Evolutionary conservation across 2,329 filamentous ascomycete species (phyloP).

Genomic region (Talaromyces sp.): DNA sequence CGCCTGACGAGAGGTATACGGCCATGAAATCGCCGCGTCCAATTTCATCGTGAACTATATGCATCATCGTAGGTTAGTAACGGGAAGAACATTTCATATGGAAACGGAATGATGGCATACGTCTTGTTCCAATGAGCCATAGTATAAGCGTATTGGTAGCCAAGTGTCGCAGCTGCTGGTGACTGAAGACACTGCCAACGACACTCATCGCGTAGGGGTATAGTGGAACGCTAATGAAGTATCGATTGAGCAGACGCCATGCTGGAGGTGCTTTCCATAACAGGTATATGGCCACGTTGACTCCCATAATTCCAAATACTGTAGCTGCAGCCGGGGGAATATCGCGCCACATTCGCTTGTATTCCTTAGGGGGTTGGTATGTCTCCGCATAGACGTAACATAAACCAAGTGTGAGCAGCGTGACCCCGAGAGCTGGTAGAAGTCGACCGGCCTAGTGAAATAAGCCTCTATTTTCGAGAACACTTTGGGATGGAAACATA

Average conservation of each 20-base stretch:
- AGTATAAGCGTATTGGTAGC: conserved; percentile 52
- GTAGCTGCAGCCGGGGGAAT: conserved; percentile 50
- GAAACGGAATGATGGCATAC: conserved; percentile 24
- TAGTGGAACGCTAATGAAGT: conserved; percentile 50
- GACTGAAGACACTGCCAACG: conserved; percentile 54
- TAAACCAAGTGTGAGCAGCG: conserved; percentile 34
- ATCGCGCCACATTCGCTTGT: conserved; percentile 47
- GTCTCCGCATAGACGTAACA: conserved; percentile 43
- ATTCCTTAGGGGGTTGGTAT: conserved; percentile 45
- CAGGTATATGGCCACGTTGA: conserved; percentile 49
- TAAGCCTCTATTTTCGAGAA: not conserved
- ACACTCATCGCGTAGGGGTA: conserved; percentile 51
- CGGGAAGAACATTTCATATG: not conserved
- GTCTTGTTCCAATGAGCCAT: conserved; percentile 50
- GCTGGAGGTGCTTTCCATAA: conserved; percentile 50
- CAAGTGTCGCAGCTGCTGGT: conserved; percentile 51
- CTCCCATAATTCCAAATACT: conserved; percentile 44
- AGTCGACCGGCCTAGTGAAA: conserved; percentile 39
- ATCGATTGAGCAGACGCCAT: conserved; percentile 54
- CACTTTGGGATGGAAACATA: conserved; percentile 15
- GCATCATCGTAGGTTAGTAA: not conserved
- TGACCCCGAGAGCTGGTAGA: conserved; percentile 40
- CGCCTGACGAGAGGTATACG: conserved; percentile 47
- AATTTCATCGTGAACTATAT: conserved; percentile 50
- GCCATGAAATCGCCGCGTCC: conserved; percentile 53